Evolutionary conservation across 148 eudicot species (phyloP), one percentile per base, ranked within the genome.

Genomic region (Cornus suecica): DNA sequence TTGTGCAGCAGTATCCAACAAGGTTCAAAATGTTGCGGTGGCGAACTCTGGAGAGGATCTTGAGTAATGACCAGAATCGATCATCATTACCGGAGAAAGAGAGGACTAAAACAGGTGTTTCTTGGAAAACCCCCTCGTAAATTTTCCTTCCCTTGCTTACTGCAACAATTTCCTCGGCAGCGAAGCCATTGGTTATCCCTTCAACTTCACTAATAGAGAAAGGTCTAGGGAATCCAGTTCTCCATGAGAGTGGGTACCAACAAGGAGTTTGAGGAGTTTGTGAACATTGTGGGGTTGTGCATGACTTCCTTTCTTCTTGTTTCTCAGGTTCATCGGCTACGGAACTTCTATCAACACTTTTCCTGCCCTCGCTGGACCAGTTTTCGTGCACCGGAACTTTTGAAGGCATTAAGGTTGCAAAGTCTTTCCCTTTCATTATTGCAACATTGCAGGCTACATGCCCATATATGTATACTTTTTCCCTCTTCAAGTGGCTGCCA

Each of bases 381-480:
- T 24, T 54, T 7, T 71, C 65, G 10, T 69, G 2, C 34, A 29
- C 42, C 9, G 65, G 29, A 58, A 56, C 60, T 73, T 67, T 78
- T 32, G 80, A 72, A 3, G 71, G 41, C 72, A 66, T 72, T 51
- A 78, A 71, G 34, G 70, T 66, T 0, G 72, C 80, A 4, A 54
- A 31, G 16, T 52, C 71, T 67, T 78, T 78, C 26, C 51, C 48
- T 65, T 78, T 78, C 80, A 78, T 72, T 5, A 72, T 37, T 7
- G 76, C 80, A 13, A 72, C 66, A 26, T 78, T 73, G 56, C 80
- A 78, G 27, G 64, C 34, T 1, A 78, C 80, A 66, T 78, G 80
- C n/a, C 66, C 71, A 15, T 72, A 73, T 72, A 78, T 78, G 24
- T 66, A 64, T 1, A 51, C 42, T 66, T 70, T 78, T 16, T 78